These are phyloP conservation scores for Parietaria judaica DNA, from an alignment of 306 rosid species.

Conservation along the genomic window DNA sequence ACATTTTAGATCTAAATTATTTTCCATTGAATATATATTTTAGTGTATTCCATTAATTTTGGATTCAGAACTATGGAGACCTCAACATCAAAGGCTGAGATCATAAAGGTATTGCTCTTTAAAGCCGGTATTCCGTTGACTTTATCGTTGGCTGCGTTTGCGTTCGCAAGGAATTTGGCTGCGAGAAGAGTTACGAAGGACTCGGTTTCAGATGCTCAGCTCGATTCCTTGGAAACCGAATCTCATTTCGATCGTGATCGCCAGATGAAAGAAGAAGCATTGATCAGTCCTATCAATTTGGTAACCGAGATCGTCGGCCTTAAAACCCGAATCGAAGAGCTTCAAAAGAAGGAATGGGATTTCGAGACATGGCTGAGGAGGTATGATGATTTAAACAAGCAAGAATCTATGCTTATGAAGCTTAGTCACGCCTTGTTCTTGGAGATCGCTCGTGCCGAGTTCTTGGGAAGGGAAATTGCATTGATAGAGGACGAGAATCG, in stretches of 20 bases:
- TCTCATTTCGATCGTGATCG: constrained; percentile 21
- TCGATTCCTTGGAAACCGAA: constrained; percentile 15
- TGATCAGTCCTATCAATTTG: constrained; percentile 9
- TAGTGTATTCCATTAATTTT: too few relatives aligned
- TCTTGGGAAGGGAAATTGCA: constrained; percentile 47
- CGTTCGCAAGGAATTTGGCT: constrained; percentile 45
- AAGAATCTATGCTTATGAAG: constrained; percentile 38
- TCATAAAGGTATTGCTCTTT: constrained; percentile 34
- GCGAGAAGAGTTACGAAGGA: constrained; percentile 27
- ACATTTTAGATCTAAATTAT: background rate
- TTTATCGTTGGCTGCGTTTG: constrained; percentile 49
- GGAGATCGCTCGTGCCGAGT: constrained; percentile 38
- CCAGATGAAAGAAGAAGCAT: constrained; percentile 13
- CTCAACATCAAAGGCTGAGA: constrained; percentile 31
- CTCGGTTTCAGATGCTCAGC: constrained; percentile 9
- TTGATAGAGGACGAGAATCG: constrained; percentile 32
- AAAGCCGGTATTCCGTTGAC: constrained; percentile 68
- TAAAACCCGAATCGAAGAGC: constrained; percentile 35
- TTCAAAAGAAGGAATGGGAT: constrained; percentile 42
- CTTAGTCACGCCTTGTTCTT: constrained; percentile 32
- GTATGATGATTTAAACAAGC: constrained; percentile 52
- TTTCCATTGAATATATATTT: constrained; percentile 6
- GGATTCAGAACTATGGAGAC: constrained; percentile 29
- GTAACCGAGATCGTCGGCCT: constrained; percentile 36
- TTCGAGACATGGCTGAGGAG: constrained; percentile 34